Evolutionary conservation across 345 rosid genomes (phyloP), one percentile per base, ranked within the genome.

Genomic region (Erodium maritimum): DNA sequence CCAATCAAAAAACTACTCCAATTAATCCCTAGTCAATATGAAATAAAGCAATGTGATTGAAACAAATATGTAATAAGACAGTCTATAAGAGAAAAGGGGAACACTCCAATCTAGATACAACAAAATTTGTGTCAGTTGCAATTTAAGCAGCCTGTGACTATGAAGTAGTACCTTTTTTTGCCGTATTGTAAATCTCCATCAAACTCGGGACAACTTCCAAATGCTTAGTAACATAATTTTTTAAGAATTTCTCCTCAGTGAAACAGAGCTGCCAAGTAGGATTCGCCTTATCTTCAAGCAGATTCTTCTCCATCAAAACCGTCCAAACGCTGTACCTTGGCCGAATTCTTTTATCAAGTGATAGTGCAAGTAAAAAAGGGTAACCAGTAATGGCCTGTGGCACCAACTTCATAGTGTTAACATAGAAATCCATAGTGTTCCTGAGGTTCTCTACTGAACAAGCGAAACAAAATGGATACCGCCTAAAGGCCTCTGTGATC

Each of bases 271-370:
- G 18, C 34, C 23, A 50, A 7, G 17, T 9, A 16, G 42, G 17
- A 5, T 37, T 37, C 46, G 1, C 37, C 21, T 7, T 20, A 12
- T 21, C 23, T 18, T 10, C 5, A 34, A 69, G 13, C 58, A 64
- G 65, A 19, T 64, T 64, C 61, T 64, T 64, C n/a, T 64, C 59
- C 42, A 54, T 50, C 65, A 65, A 56, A 64, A 34, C 34, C 62
- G 52, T 22, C 48, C 60, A 5, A 52, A 69, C 25, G 23, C 60
- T 61, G 18, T 56, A 69, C 52, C 62, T 60, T 0, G 69, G 65
- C 21, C 33, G 59, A 19, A 69, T 12, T 65, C 66, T 65, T 45
- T 14, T 60, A 0, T 61, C 69, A 56, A 69, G 13, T 20, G 59
- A 20, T n/a, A 25, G 17, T 19, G 17, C 52, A 20, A 69, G 55